Evolutionary conservation across 2,329 filamentous ascomycete genomes (phyloP).

Genomic region (Diaporthe vaccinii): DNA sequence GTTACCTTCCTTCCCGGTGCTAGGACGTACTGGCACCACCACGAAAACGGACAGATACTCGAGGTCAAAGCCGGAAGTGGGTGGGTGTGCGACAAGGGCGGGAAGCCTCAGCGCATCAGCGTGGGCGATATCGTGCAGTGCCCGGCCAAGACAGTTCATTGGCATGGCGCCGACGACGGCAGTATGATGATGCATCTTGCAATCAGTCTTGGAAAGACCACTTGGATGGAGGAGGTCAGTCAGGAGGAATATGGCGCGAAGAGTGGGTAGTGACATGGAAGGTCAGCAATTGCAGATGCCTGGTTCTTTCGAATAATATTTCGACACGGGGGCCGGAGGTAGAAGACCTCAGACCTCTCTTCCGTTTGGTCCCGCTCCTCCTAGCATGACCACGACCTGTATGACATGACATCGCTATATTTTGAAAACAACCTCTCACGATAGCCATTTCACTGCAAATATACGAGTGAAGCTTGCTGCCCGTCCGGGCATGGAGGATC

Average conservation of each 20-base stretch:
- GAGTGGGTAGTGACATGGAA: neutral
- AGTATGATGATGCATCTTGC: slow-evolving; percentile 57
- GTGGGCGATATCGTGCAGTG: slow-evolving; percentile 58
- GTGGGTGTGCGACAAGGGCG: slow-evolving; percentile 58
- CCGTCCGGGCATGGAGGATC: too few species aligned
- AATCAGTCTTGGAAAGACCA: slow-evolving; percentile 53
- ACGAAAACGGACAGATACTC: slow-evolving; percentile 59
- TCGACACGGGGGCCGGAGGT: neutral
- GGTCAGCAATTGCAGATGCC: neutral
- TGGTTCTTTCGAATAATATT: neutral
- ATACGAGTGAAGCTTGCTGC: neutral
- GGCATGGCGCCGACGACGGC: slow-evolving; percentile 58
- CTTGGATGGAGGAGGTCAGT: slow-evolving; percentile 52
- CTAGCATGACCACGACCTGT: neutral
- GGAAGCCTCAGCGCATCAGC: slow-evolving; percentile 51
- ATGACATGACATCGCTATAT: neutral
- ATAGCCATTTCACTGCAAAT: too few species aligned
- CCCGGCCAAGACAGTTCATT: slow-evolving; percentile 57
- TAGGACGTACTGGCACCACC: slow-evolving; percentile 59
- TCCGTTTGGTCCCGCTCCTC: neutral
- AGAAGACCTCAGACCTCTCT: neutral
- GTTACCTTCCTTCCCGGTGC: slow-evolving; percentile 59
- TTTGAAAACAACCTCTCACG: neutral
- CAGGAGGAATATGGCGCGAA: slow-evolving; percentile 52
- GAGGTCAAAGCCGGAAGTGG: slow-evolving; percentile 55